Percentiles rank a stretch among this genome's conserved stretches.
These are phyloP conservation scores for Mycena galericulata DNA, from an alignment of 768 basidiomycete species.

Conservation along the genomic window DNA sequence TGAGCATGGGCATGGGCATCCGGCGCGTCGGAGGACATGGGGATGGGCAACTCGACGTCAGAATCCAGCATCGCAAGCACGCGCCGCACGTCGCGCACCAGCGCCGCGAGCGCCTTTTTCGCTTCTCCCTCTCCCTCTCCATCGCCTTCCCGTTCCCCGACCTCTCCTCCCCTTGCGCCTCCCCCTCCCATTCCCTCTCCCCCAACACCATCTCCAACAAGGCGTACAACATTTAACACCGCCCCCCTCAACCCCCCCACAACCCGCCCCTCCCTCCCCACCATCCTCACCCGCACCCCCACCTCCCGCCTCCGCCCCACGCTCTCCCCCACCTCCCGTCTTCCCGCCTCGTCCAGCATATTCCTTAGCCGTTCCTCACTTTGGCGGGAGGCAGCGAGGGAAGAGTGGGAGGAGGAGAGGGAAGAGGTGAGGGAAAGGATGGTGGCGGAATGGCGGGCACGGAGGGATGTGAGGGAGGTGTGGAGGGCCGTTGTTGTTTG, in stretches of 20 bases:
- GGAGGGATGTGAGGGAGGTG: conserved; percentile 66
- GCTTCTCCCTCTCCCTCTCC: not conserved
- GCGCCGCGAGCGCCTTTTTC: conserved; percentile 31
- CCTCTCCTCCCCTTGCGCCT: conserved; percentile 5
- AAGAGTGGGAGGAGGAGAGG: conserved; percentile 37
- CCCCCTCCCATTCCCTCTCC: conserved; percentile 1
- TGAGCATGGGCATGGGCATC: not conserved
- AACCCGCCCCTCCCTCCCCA: conserved; percentile 73
- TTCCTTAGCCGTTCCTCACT: conserved; percentile 53
- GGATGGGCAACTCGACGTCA: conserved; percentile 27
- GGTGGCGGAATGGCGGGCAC: conserved; percentile 72
- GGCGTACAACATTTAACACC: conserved; percentile 64
- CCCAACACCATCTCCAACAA: conserved; percentile 51
- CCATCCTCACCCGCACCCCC: conserved; percentile 68
- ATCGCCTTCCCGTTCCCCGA: conserved; percentile 1
- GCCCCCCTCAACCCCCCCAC: conserved; percentile 67
- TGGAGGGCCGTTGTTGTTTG: conserved; percentile 76
- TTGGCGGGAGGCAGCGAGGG: conserved; percentile 43
- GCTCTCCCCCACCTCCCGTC: conserved; percentile 76
- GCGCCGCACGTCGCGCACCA: conserved; percentile 47
- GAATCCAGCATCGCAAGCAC: conserved; percentile 51
- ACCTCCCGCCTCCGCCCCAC: conserved; percentile 83
- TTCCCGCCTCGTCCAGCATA: conserved; percentile 77
- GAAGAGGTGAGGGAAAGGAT: conserved; percentile 55
- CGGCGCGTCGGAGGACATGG: no score